Evolutionary conservation across 2,329 filamentous ascomycete species (phyloP).

Genomic region (Colletotrichum australisinense): DNA sequence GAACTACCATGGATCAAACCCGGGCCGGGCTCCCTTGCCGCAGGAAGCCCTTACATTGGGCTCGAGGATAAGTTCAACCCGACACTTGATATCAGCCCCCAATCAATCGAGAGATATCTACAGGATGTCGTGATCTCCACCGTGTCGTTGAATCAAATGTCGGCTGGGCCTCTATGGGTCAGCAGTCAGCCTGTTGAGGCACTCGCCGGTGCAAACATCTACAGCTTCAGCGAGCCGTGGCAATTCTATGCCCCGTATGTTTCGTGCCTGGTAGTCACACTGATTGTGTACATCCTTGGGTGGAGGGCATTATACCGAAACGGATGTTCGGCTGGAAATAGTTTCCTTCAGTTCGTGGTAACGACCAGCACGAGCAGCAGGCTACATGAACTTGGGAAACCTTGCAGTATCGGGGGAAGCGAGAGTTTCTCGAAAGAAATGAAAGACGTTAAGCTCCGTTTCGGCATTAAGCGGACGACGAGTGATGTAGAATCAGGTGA

Average conservation of each 20-base stretch:
- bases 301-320: background rate
- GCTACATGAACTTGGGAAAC: background rate
- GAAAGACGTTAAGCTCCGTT: background rate
- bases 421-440: background rate
- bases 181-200: background rate
- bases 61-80: background rate
- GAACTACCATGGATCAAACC: background rate
- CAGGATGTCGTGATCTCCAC: background rate
- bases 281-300: background rate
- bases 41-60: constrained; percentile 7
- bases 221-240: background rate
- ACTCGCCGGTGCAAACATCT: background rate
- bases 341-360: background rate
- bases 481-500: background rate
- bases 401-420: background rate
- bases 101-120: background rate
- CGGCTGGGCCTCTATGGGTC: background rate
- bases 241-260: background rate
- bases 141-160: background rate
- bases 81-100: background rate
- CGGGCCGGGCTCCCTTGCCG: background rate
- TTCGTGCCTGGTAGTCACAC: background rate
- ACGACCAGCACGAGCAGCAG: background rate
- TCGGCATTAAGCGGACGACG: background rate
- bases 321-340: background rate